Base-by-base conservation (phyloP, 164 flowering plant genomes). In the Kalanchoe fedtschenkoi region DNA sequence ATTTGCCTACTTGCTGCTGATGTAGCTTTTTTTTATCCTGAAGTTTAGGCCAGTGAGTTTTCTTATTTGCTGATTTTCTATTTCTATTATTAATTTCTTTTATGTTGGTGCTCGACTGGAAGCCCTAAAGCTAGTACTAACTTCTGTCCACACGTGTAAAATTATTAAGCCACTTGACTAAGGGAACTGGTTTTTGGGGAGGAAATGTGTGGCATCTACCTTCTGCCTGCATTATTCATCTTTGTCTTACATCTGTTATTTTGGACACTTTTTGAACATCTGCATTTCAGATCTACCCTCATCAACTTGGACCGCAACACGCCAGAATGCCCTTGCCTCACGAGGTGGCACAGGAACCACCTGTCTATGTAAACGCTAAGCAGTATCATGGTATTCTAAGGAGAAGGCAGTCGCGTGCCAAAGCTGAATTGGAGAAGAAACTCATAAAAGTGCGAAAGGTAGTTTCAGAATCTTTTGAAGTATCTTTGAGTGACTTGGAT, bases 331-430 rank as follows among this genome's bases (percentile, higher is more conserved):
- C 89, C 35, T 78, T 93, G 74, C 98, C 91, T 21, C 81, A 79
- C 60, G 97, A 93, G 71, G 76, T 93, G 90, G 75, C 96, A 29
- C 90, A 86, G 62, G 97, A 93, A 71, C 97, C 99, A 71, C 97
- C 99, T 66, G 93, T 93, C 33, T 90, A 82, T 73, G 98, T 92
- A 67, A 92, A 92, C 75, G 95, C 98, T n/a, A 92, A 92, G 75
- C 98, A 93, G 47, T 93, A 88, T 67, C 88, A 77, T 69, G 95
- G 91, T 42, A 90, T 93, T 66, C 61, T 93, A 64, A 80, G 95
- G 77, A 83, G 99, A 71, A 83, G 99, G 64, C 88, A 90, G 68
- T 84, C 89, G n/a, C 95, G 97, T 10, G 98, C 98, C 15, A 93
- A 93, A 64, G 95, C 95, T n/a, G 98, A 93, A 76, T 72, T 84